Evolutionary conservation across 2,329 filamentous ascomycete genomes (phyloP).

Genomic region (Pyrenophora seminiperda): DNA sequence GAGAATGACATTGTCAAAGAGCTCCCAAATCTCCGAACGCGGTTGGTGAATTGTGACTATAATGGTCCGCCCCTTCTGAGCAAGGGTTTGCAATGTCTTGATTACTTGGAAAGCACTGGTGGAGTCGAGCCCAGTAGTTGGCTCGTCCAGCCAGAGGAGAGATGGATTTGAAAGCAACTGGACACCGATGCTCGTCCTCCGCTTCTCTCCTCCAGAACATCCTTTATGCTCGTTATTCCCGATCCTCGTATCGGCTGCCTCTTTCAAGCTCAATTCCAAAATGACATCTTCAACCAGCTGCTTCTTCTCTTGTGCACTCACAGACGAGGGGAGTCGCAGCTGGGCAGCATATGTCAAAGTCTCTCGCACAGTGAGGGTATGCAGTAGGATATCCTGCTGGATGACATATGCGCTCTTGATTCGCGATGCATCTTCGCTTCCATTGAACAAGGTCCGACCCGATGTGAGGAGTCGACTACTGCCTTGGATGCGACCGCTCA

Average conservation of each 20-base stretch:
- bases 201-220: slow-evolving; percentile 79
- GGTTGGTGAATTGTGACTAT: slow-evolving; percentile 79
- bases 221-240: slow-evolving; percentile 73
- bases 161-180: slow-evolving; percentile 80
- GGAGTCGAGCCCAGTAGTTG: slow-evolving; percentile 77
- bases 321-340: slow-evolving; percentile 68
- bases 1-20: slow-evolving; percentile 74
- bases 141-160: slow-evolving; percentile 77
- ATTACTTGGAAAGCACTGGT: slow-evolving; percentile 77
- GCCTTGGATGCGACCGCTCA: slow-evolving; percentile 69
- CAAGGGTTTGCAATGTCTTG: slow-evolving; percentile 69
- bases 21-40: slow-evolving; percentile 77
- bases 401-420: slow-evolving; percentile 72
- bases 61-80: slow-evolving; percentile 70
- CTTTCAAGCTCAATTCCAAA: slow-evolving; percentile 73
- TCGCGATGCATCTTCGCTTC: slow-evolving; percentile 52
- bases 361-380: slow-evolving; percentile 75
- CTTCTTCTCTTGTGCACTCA: slow-evolving; percentile 62
- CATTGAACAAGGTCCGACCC: slow-evolving; percentile 68
- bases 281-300: slow-evolving; percentile 77
- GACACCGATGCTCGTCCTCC: slow-evolving; percentile 76
- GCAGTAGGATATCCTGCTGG: slow-evolving; percentile 75
- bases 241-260: slow-evolving; percentile 76
- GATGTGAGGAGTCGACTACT: slow-evolving; percentile 58
- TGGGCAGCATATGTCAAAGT: slow-evolving; percentile 76